Evolutionary conservation across 1,139 yeast species (phyloP).

Genomic region (Suhomyces choctaworum): DNA sequence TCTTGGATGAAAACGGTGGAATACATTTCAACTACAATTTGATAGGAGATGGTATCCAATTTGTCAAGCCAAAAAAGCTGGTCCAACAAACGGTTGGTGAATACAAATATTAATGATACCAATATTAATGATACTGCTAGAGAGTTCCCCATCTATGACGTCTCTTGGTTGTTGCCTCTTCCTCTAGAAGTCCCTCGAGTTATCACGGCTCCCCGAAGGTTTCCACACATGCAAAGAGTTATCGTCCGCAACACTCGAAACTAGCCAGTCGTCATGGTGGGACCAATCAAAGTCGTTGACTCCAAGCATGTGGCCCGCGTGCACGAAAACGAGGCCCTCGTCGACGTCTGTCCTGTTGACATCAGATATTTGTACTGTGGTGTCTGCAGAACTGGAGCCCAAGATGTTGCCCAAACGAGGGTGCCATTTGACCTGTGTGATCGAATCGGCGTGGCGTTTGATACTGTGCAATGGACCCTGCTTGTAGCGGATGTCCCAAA

Average conservation of each 20-base stretch:
- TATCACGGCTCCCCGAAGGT: too few species aligned
- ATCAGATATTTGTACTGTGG: conserved; percentile 72
- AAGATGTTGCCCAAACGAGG: conserved; percentile 59
- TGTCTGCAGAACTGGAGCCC: conserved; percentile 75
- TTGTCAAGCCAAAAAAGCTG: too few species aligned
- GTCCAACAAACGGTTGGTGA: too few species aligned
- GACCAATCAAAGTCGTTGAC: conserved; percentile 91
- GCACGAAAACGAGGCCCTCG: conserved; percentile 60
- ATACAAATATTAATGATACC: too few species aligned
- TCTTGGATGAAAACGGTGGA: too few species aligned
- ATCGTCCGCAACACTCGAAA: conserved; percentile 85
- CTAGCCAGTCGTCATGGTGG: conserved; percentile 70
- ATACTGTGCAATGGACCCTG: conserved; percentile 22
- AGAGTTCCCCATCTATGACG: too few species aligned
- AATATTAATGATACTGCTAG: too few species aligned
- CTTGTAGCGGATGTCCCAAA: conserved; percentile 70
- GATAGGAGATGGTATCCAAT: too few species aligned
- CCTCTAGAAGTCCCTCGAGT: too few species aligned
- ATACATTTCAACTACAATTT: too few species aligned
- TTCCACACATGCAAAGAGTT: conserved; percentile 87
- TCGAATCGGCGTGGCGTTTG: conserved; percentile 58
- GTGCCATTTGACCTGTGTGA: conserved; percentile 80
- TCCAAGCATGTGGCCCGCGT: conserved; percentile 89
- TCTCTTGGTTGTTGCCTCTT: too few species aligned
- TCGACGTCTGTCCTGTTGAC: conserved; percentile 40